Evolutionary conservation across 2,329 filamentous ascomycete species (phyloP), one percentile per base, ranked within the genome.

Genomic region (Fusarium lateritium): DNA sequence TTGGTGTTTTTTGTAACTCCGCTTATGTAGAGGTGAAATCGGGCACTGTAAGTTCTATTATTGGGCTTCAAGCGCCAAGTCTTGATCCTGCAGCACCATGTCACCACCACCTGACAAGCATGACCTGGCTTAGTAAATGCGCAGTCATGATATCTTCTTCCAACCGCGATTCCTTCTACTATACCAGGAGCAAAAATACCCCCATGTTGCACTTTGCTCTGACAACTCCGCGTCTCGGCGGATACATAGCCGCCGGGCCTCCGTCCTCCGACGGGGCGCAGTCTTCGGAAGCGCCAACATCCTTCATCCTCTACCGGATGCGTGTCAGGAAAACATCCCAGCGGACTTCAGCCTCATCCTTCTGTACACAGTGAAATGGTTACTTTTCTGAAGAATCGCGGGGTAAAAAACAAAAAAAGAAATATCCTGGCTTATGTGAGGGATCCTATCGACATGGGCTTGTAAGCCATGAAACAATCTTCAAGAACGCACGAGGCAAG

Each of bases 401-500:
- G 53, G 57, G 57, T 59, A 49, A 28, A 42, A 22, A 33, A 43
- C 49, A 49, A 53, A 19, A 10, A 40, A 40, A 21, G 19, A 40
- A 19, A 11, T 40, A 40, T 19, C 38, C n/a, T 43, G 28, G 43
- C 40, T 66, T 67, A 70, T 70, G 66, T 62, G 65, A 69, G 61
- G 66, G 51, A 62, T 67, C 31, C n/a, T 69, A 66, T 68, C 21
- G 62, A 67, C 44, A 55, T 62, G 66, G 66, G 49, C 31, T 38
- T 40, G 21, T 40, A 42, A 36, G 22, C 45, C 28, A 56, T 68
- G 65, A 68, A 68, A 68, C 65, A 33, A 38, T n/a, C 36, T 53
- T 49, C 52, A 53, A 64, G 65, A 69, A 69, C 44, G 52, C 50
- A 50, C 44, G 65, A 68, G 34, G 53, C 60, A 69, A 68, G 65